Evolutionary conservation across 2,329 filamentous ascomycete genomes (phyloP).

Genomic region (Sarocladiaceae sp.): DNA sequence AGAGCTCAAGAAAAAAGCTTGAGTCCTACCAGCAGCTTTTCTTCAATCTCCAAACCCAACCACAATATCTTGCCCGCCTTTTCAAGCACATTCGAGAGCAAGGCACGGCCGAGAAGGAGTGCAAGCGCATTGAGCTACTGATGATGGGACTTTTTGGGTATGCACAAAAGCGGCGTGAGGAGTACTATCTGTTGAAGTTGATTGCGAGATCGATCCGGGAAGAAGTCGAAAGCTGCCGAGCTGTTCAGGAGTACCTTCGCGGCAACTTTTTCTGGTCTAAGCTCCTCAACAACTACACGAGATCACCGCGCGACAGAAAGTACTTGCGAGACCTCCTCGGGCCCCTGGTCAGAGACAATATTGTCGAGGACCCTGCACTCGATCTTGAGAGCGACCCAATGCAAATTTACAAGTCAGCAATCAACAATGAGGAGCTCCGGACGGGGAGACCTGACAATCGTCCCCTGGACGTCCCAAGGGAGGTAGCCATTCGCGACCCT

Average conservation of each 20-base stretch:
- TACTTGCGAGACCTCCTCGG: conserved; percentile 85
- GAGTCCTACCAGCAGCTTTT: conserved; percentile 97
- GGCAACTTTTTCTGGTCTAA: conserved; percentile 93
- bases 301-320: conserved; percentile 87
- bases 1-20: conserved; percentile 90
- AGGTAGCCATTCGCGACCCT: conserved; percentile 91
- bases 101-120: conserved; percentile 84
- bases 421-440: conserved; percentile 95
- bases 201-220: conserved; percentile 79
- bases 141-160: conserved; percentile 98
- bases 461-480: conserved; percentile 79
- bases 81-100: conserved; percentile 82
- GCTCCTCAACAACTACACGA: conserved; percentile 79
- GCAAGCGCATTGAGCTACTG: conserved; percentile 85
- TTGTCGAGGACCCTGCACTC: conserved; percentile 85
- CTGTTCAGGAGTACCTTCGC: conserved; percentile 79
- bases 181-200: conserved; percentile 92
- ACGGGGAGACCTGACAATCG: conserved; percentile 81
- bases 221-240: conserved; percentile 70
- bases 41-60: conserved; percentile 94
- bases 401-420: conserved; percentile 91
- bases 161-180: conserved; percentile 92
- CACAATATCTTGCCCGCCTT: conserved; percentile 85
- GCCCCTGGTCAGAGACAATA: conserved; percentile 81
- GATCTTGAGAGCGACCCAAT: conserved; percentile 96